Conservation (phyloP, 768 basidiomycete genomes). For the Clathrus columnatus region DNA sequence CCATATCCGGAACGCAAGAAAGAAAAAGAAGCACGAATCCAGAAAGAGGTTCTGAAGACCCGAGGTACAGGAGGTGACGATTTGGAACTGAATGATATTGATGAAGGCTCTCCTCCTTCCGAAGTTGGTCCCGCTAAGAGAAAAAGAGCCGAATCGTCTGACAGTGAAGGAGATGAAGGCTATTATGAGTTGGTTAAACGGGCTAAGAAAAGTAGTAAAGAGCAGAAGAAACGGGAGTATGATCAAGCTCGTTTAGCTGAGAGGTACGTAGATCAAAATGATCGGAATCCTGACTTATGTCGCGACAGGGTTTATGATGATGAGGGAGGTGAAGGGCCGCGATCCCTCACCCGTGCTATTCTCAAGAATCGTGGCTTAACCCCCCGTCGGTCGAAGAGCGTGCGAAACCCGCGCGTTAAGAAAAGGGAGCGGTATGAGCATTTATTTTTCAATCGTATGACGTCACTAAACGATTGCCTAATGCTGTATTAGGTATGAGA, state of each 20-base stretch:
- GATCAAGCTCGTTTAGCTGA: constrained; percentile 51
- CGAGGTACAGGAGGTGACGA: constrained; percentile 54
- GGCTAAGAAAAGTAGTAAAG: constrained; percentile 60
- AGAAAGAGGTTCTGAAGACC: constrained; percentile 41
- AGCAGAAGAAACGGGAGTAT: constrained; percentile 73
- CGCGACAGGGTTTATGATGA: constrained; percentile 26
- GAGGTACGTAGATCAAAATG: constrained; percentile 36
- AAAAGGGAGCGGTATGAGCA: constrained; percentile 55
- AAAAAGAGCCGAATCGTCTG: constrained; percentile 25
- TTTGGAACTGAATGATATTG: constrained; percentile 43
- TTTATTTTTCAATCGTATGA: neutral
- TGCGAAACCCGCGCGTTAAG: constrained; percentile 96
- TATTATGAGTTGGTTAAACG: constrained; percentile 90
- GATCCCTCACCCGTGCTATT: constrained; percentile 84
- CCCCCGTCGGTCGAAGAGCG: constrained; percentile 77
- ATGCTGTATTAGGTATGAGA: constrained; percentile 50
- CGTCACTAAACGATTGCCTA: neutral
- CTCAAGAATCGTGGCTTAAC: constrained; percentile 92
- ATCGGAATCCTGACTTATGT: constrained; percentile 9
- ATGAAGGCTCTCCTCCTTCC: constrained; percentile 22
- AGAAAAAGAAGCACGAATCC: constrained; percentile 47
- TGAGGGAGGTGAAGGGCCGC: constrained; percentile 56
- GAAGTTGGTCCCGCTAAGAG: constrained; percentile 26
- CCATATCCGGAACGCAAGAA: constrained; percentile 75
- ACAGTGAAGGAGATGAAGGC: constrained; percentile 48